These are phyloP conservation scores for Colletotrichum tropicale DNA, from an alignment of 2,329 filamentous ascomycete genomes.

Conservation along the genomic window DNA sequence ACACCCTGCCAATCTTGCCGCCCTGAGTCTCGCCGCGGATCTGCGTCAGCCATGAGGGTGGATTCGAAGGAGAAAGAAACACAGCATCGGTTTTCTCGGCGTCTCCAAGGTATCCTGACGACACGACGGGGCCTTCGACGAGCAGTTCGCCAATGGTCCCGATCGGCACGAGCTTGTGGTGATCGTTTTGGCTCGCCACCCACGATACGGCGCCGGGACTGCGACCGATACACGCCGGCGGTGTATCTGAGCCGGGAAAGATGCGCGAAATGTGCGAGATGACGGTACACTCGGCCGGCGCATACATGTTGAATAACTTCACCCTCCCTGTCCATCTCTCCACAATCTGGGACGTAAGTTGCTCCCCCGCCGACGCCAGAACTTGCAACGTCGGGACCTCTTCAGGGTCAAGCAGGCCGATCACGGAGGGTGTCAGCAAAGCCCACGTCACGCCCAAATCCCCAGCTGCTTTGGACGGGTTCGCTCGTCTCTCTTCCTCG, in stretches of 20 bases:
- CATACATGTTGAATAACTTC: conserved; percentile 26
- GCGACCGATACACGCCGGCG: not conserved
- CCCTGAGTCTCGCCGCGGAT: not conserved
- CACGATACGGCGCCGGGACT: conserved; percentile 4
- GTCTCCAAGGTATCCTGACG: not conserved
- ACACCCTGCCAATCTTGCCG: not conserved
- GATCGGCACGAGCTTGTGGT: not conserved
- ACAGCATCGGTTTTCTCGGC: not conserved
- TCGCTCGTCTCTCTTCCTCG: conserved; percentile 33
- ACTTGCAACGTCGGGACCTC: conserved; percentile 40
- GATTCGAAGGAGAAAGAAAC: not conserved
- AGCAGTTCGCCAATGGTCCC: not conserved
- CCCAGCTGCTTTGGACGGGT: not conserved
- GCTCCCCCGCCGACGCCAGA: conserved; percentile 31
- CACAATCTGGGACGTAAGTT: conserved; percentile 21
- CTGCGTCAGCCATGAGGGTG: not conserved
- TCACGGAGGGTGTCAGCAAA: not conserved
- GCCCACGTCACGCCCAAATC: not conserved
- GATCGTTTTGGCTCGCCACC: conserved; percentile 25
- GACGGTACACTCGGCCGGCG: conserved; percentile 26
- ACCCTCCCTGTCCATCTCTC: conserved; percentile 22
- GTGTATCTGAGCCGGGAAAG: not conserved
- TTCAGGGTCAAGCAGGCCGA: conserved; percentile 40
- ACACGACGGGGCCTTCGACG: not conserved
- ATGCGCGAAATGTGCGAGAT: not conserved